These are phyloP conservation scores for Coemansia sp. DNA, from an alignment of 192 early-diverging fungal species.

Conservation along the genomic window DNA sequence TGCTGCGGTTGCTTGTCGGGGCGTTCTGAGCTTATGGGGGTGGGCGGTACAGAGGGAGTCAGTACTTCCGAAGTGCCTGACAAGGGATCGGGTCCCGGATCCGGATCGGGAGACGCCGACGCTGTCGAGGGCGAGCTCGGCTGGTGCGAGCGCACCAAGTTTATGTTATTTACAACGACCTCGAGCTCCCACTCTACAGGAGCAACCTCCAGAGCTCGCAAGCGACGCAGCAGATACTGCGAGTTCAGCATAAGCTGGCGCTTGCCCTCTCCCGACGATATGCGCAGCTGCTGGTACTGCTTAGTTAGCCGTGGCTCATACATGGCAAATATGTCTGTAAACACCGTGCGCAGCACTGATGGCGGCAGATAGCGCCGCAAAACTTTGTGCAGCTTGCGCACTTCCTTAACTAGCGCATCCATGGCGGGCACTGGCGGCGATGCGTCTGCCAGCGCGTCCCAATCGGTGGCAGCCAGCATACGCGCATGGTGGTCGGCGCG, in stretches of 20 bases:
- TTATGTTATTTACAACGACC: constrained; percentile 77
- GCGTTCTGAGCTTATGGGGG: too few species aligned
- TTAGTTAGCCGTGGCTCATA: constrained; percentile 72
- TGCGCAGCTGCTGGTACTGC: constrained; percentile 25
- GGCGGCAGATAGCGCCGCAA: constrained; percentile 79
- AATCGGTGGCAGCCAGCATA: constrained; percentile 61
- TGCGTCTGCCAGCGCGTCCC: constrained; percentile 36
- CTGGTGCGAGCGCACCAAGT: constrained; percentile 58
- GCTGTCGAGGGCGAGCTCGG: background rate
- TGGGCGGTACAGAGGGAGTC: background rate
- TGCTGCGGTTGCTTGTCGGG: too few species aligned
- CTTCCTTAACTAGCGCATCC: constrained; percentile 86
- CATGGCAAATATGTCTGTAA: constrained; percentile 73
- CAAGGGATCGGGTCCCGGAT: background rate
- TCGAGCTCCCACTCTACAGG: constrained; percentile 72
- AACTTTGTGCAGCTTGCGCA: constrained; percentile 86
- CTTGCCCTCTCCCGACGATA: constrained; percentile 46
- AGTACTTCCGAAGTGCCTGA: background rate
- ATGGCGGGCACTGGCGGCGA: constrained; percentile 60
- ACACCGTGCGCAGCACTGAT: constrained; percentile 67
- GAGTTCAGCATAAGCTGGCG: constrained; percentile 73
- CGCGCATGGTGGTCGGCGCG: constrained; percentile 75
- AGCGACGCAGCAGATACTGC: constrained; percentile 64
- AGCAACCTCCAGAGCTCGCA: constrained; percentile 66
- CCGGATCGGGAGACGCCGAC: background rate